These are phyloP conservation scores for Biscutella laevigata DNA, from an alignment of 441 rosid genomes.

Conservation along the genomic window DNA sequence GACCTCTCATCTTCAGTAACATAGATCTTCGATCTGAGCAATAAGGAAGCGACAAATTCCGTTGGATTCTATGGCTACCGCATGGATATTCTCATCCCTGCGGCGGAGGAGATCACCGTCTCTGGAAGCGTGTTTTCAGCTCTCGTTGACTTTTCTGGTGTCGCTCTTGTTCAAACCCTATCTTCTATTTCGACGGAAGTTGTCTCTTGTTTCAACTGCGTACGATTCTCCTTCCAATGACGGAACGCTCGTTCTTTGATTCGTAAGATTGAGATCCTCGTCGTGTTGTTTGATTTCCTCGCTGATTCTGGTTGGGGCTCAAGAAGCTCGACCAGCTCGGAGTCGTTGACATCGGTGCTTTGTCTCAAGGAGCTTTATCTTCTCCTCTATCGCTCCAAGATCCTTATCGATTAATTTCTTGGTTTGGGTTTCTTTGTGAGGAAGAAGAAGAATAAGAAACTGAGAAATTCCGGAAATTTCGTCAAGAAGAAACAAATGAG, in stretches of 20 bases:
- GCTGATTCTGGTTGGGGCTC: constrained; percentile 37
- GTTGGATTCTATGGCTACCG: constrained; percentile 50
- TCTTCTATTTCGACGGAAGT: constrained; percentile 50
- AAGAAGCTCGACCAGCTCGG: neutral
- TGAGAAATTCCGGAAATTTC: no score
- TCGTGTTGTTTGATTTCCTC: constrained; percentile 51
- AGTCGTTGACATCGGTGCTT: constrained; percentile 36
- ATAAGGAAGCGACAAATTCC: neutral
- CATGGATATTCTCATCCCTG: constrained; percentile 73
- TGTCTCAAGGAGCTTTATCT: constrained; percentile 80
- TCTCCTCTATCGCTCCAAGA: constrained; percentile 67
- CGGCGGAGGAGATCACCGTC: constrained; percentile 70
- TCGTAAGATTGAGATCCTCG: constrained; percentile 60
- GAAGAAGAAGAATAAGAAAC: no score
- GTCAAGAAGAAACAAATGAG: no score
- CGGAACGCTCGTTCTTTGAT: constrained; percentile 64
- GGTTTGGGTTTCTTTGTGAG: no score
- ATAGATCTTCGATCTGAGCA: constrained; percentile 20
- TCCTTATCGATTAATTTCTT: constrained; percentile 46
- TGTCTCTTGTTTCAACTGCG: constrained; percentile 38
- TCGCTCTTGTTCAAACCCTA: constrained; percentile 57
- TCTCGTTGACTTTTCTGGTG: constrained; percentile 73
- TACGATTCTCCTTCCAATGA: constrained; percentile 44
- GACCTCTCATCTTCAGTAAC: constrained; percentile 46
- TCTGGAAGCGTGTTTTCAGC: constrained; percentile 64